Percentiles rank a stretch among this genome's conserved stretches.
Evolutionary conservation across 495 filamentous ascomycete species (phyloP).

Genomic region (Podospora pseudopauciseta): DNA sequence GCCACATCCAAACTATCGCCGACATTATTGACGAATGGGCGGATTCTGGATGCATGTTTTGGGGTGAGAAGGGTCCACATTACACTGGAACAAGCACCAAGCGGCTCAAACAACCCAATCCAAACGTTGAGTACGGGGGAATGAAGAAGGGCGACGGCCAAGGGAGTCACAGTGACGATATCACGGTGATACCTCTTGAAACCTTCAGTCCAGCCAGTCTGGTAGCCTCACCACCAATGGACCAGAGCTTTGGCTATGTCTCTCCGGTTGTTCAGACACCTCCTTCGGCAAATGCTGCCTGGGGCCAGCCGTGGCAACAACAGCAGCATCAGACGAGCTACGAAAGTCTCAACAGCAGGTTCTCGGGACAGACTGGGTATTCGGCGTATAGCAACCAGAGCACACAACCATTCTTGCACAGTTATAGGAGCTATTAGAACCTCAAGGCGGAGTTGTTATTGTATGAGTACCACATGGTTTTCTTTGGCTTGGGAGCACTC

Average conservation of each 20-base stretch:
- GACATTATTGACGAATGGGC: conserved; percentile 47
- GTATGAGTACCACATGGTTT: not conserved
- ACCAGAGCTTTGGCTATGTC: not conserved
- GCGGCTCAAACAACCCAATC: conserved; percentile 18
- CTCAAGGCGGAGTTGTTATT: not conserved
- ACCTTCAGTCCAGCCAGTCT: not conserved
- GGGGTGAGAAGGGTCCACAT: conserved; percentile 39
- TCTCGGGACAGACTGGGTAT: conserved; percentile 13
- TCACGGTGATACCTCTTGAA: conserved; percentile 9
- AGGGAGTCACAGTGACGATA: not conserved
- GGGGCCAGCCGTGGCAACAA: not conserved
- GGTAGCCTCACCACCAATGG: not conserved
- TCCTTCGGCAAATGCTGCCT: not conserved
- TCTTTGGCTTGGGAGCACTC: not conserved
- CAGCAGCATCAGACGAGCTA: conserved; percentile 16
- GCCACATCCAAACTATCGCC: conserved; percentile 45
- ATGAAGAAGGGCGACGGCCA: conserved; percentile 1
- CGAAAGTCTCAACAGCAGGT: conserved; percentile 21
- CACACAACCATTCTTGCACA: conserved; percentile 15
- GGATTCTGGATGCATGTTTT: conserved; percentile 37
- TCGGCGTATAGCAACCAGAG: conserved; percentile 17
- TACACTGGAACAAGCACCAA: conserved; percentile 26
- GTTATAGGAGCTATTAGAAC: conserved; percentile 3
- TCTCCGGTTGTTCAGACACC: not conserved
- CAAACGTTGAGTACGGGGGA: conserved; percentile 26